phyloP scores from a whole-genome alignment of 768 basidiomycete genomes.

The Trametes cinnabarina region DNA sequence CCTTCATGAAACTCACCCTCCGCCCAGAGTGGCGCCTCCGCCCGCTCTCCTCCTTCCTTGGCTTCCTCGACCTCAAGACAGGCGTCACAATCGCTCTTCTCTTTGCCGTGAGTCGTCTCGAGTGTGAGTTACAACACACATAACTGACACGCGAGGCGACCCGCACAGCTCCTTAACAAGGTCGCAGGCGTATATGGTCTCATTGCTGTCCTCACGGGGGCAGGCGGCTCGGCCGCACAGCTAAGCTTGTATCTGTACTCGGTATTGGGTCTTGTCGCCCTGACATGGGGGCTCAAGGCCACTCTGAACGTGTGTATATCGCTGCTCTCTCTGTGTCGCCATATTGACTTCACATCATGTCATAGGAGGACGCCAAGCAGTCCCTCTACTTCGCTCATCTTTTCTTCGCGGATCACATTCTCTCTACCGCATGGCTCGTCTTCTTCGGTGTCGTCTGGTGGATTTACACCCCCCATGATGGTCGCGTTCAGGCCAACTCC shows the following conservation, averaged over 20 bases:
- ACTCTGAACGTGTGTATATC: constrained; percentile 70
- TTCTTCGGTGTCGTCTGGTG: constrained; percentile 93
- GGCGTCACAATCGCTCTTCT: constrained; percentile 86
- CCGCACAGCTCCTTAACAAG: constrained; percentile 82
- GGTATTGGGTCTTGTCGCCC: constrained; percentile 70
- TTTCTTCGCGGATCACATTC: constrained; percentile 87
- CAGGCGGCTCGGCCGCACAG: constrained; percentile 92
- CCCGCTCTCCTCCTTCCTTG: constrained; percentile 81
- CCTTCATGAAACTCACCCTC: constrained; percentile 64
- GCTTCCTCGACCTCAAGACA: constrained; percentile 89
- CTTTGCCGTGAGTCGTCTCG: constrained; percentile 68
- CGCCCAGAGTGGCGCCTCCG: constrained; percentile 81
- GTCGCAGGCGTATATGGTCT: constrained; percentile 97
- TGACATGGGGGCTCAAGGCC: constrained; percentile 86
- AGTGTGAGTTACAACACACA: constrained; percentile 3
- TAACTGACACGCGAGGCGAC: constrained; percentile 16
- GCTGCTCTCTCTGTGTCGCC: constrained; percentile 1
- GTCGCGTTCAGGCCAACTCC: constrained; percentile 75
- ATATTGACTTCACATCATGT: constrained; percentile 1
- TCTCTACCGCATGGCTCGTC: constrained; percentile 89
- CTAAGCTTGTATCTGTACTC: constrained; percentile 94
- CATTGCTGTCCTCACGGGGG: constrained; percentile 85
- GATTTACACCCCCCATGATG: constrained; percentile 89
- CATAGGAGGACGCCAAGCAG: constrained; percentile 83
- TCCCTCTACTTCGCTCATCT: constrained; percentile 88